Evolutionary conservation across 2,329 filamentous ascomycete species (phyloP).

Genomic region (Magnaporthales sp.): DNA sequence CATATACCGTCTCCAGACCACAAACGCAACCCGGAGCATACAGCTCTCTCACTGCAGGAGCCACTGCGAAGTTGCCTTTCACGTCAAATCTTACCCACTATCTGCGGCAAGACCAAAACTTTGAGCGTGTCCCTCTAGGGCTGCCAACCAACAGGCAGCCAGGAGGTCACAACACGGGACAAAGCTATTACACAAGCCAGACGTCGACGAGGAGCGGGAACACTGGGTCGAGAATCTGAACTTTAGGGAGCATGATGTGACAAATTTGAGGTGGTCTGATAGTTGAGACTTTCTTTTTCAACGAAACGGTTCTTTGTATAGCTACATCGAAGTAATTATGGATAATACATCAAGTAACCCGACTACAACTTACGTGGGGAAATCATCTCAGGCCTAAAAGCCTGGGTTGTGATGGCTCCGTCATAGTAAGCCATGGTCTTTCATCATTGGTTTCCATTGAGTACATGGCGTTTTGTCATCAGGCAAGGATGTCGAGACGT

Average conservation of each 20-base stretch:
- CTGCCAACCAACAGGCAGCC: neutral
- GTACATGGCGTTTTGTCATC: no score
- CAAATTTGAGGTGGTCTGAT: neutral
- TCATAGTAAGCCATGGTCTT: no score
- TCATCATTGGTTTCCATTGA: no score
- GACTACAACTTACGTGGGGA: no score
- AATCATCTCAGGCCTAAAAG: no score
- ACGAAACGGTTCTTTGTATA: neutral
- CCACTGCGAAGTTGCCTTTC: neutral
- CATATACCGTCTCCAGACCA: neutral
- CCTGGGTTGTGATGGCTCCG: no score
- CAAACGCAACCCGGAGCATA: neutral
- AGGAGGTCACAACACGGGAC: neutral
- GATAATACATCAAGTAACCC: neutral
- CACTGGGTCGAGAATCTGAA: neutral
- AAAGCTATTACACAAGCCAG: neutral
- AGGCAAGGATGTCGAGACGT: no score
- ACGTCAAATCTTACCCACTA: conserved; percentile 2
- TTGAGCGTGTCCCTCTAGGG: conserved; percentile 3
- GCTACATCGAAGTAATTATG: neutral
- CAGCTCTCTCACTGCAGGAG: neutral
- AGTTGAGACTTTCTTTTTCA: neutral
- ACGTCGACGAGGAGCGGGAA: neutral
- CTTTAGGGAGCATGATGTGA: neutral
- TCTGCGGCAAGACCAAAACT: conserved; percentile 2